phyloP scores from a whole-genome alignment of 148 eudicot species.

The Spergularia marina region DNA sequence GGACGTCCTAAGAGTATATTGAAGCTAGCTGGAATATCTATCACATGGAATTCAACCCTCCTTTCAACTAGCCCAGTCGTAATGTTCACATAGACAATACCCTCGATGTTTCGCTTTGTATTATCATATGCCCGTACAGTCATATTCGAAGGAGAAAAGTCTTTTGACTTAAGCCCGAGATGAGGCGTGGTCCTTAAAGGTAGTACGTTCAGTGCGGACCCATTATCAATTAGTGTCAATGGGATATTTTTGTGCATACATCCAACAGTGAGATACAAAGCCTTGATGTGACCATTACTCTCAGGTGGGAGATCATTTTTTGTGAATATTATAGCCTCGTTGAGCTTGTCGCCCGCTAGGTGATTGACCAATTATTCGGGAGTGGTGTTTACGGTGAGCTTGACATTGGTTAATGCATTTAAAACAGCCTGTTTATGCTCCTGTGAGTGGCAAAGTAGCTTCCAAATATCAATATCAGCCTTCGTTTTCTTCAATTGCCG shows the following conservation, averaged over 20 bases:
- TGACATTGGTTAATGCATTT: too few relatives aligned
- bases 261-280: background rate
- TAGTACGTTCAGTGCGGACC: background rate
- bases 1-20: background rate
- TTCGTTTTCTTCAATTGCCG: background rate
- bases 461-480: background rate
- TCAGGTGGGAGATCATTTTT: background rate
- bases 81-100: background rate
- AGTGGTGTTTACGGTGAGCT: background rate
- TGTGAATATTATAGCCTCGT: background rate
- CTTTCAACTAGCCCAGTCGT: background rate
- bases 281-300: too few relatives aligned
- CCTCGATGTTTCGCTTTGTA: background rate
- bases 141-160: background rate
- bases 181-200: background rate
- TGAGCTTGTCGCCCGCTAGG: background rate
- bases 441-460: too few relatives aligned
- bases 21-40: background rate
- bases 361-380: background rate
- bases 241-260: background rate
- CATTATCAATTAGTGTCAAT: background rate
- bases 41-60: background rate
- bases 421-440: too few relatives aligned
- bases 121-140: background rate
- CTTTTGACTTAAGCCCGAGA: background rate